Conservation (phyloP, 768 basidiomycete genomes). For the Boletus pseudopeckii region DNA sequence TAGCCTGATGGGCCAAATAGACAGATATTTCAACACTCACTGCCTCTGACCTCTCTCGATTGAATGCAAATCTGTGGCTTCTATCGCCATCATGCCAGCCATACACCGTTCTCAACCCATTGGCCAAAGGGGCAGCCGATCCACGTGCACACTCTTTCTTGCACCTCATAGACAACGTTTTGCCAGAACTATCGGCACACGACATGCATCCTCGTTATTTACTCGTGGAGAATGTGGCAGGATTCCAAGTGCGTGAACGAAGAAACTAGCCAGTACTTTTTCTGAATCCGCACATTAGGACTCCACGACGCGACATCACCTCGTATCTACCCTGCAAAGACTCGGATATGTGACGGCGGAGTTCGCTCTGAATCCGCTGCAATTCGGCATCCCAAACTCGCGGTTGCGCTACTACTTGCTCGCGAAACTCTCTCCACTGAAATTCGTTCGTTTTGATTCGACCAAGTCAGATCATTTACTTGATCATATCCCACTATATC, state of each 20-base stretch:
- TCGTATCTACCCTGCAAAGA: conserved; percentile 49
- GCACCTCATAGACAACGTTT: conserved; percentile 58
- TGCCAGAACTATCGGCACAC: conserved; percentile 51
- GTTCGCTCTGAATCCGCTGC: conserved; percentile 68
- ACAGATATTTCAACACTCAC: conserved; percentile 61
- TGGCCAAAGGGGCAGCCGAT: conserved; percentile 66
- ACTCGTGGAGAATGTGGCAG: conserved; percentile 78
- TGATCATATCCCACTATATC: conserved; percentile 53
- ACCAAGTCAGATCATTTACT: conserved; percentile 32
- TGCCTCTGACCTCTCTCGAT: conserved; percentile 41
- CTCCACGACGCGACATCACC: conserved; percentile 57
- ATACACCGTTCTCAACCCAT: conserved; percentile 74
- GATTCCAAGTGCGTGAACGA: conserved; percentile 62
- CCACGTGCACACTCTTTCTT: conserved; percentile 76
- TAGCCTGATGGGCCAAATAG: conserved; percentile 28
- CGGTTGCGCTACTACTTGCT: conserved; percentile 78
- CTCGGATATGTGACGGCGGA: conserved; percentile 60
- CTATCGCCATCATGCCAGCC: conserved; percentile 83
- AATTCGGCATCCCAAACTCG: conserved; percentile 81
- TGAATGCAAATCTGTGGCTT: conserved; percentile 67
- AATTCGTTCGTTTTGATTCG: conserved; percentile 32
- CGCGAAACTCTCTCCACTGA: conserved; percentile 48
- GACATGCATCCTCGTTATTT: conserved; percentile 53
- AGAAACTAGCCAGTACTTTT: not conserved
- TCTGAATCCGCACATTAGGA: conserved; percentile 39